A percentile compares a stretch with the other conserved stretches of the same genome.
phyloP scores from a whole-genome alignment of 2,329 filamentous ascomycete genomes.

The Capronia epimyces region DNA sequence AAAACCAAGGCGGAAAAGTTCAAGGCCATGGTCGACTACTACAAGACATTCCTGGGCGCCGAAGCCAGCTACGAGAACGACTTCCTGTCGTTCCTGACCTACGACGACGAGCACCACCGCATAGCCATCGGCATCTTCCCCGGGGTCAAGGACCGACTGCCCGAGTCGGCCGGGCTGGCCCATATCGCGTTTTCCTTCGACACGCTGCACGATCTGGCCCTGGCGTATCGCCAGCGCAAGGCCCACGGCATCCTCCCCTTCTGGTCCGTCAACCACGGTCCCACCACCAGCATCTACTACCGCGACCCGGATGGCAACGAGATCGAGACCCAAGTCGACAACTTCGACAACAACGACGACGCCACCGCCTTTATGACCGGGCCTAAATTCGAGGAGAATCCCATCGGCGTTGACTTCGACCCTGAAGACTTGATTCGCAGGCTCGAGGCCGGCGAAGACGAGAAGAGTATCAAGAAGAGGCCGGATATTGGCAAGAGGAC shows the following conservation, averaged over 20 bases:
- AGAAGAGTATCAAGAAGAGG: constrained; percentile 5
- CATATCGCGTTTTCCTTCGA: constrained; percentile 43
- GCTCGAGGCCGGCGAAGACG: constrained; percentile 2
- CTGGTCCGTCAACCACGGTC: constrained; percentile 47
- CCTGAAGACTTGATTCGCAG: constrained; percentile 3
- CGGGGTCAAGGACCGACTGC: constrained; percentile 23
- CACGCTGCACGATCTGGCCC: constrained; percentile 34
- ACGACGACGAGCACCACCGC: constrained; percentile 30
- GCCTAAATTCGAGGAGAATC: constrained; percentile 9
- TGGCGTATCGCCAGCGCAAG: constrained; percentile 35
- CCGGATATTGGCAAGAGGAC: constrained; percentile 3
- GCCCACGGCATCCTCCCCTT: constrained; percentile 30
- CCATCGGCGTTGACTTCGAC: constrained; percentile 15
- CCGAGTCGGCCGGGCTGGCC: constrained; percentile 34
- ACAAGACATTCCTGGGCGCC: constrained; percentile 4
- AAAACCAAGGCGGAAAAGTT: neutral
- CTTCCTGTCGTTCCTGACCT: constrained; percentile 5
- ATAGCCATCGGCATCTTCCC: constrained; percentile 37
- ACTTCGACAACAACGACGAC: constrained; percentile 31
- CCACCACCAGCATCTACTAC: constrained; percentile 47
- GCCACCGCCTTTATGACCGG: constrained; percentile 1
- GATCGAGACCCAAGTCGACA: constrained; percentile 30
- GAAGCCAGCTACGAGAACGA: constrained; percentile 1
- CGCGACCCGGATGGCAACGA: constrained; percentile 47
- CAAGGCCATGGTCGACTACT: constrained; percentile 7